Evolutionary conservation across 2,329 filamentous ascomycete species (phyloP), one percentile per base, ranked within the genome.

Genomic region (Curvularia sp.): DNA sequence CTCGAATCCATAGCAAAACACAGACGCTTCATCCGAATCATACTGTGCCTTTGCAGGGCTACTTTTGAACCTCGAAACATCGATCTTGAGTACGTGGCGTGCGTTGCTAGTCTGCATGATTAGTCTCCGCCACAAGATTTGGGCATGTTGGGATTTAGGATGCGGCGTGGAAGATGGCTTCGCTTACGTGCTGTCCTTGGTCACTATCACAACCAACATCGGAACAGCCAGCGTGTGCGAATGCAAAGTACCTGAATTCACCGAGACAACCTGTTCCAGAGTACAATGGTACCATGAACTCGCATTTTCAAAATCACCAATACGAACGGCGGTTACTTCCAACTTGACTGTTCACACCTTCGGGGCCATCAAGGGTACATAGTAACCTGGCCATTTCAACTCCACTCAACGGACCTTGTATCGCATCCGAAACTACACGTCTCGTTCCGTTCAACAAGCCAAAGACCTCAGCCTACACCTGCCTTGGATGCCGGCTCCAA

Each of bases 1-100:
- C 86, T 84, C 79, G 79, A 79, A 74, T 87, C 85, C 87, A 87
- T 91, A 90, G 89, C 88, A 89, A 86, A 88, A 80, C 78, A 80
- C 79, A 79, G 76, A 76, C 73, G 76, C 67, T 77, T 77, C 75
- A 75, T 65, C 72, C 73, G 74, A 76, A 77, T 69, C 72, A 67
- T 55, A 75, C 72, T 77, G 75, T 77, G 74, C 72, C 73, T 74
- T 74, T 74, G 71, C 72, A 66, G 57, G 70, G 69, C 73, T 76
- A 64, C 70, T 69, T 73, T 64, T 74, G 69, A 65, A 64, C 62
- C 64, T 67, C 71, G 69, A 69, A 66, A 68, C 60, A 63, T 68
- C 59, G 59, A 64, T 52, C 58, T 60, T 65, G 63, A 62, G 60
- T 59, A 57, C 55, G 59, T 66, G 59, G 62, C 57, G 59, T 61